These are phyloP conservation scores for Dioscorea zingiberensis DNA, from an alignment of 106 monocot genomes.

Conservation along the genomic window DNA sequence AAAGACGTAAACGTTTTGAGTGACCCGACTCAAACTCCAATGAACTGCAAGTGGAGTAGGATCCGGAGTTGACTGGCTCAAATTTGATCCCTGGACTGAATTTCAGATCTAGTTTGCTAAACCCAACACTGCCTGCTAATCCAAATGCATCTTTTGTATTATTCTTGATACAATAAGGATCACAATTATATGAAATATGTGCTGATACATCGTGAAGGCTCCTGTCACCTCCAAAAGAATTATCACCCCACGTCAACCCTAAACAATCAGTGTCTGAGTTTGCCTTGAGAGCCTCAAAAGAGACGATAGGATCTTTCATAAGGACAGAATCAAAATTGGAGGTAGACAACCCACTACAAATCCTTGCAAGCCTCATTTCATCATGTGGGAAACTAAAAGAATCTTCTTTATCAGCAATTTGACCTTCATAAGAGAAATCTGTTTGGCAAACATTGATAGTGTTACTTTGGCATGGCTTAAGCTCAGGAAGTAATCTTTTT, in stretches of 20 bases:
- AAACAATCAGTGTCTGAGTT: not conserved
- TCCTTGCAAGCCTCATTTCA: conserved; percentile 14
- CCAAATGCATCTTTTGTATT: conserved; percentile 11
- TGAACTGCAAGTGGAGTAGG: not conserved
- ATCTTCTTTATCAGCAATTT: conserved; percentile 1
- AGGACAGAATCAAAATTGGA: conserved; percentile 17
- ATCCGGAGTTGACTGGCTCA: not conserved
- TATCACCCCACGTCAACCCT: conserved; percentile 6
- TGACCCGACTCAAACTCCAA: conserved; percentile 8
- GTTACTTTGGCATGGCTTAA: conserved; percentile 23
- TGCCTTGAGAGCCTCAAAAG: no score
- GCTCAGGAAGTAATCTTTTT: conserved; percentile 7
- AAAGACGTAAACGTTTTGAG: conserved; percentile 8
- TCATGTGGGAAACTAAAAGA: conserved; percentile 6
- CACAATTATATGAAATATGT: not conserved
- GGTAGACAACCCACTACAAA: conserved; percentile 1
- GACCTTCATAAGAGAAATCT: conserved; percentile 3
- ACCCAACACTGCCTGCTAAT: conserved; percentile 2
- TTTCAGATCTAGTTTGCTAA: conserved; percentile 9
- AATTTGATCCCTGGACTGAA: conserved; percentile 11
- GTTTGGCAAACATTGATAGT: conserved; percentile 2
- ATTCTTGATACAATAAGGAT: conserved; percentile 5
- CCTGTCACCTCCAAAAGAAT: conserved; percentile 8
- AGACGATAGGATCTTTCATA: conserved; percentile 3
- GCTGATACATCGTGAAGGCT: conserved; percentile 10